Evolutionary conservation across 495 filamentous ascomycete genomes (phyloP), one percentile per base, ranked within the genome.

Genomic region (Penicillium paradoxum): DNA sequence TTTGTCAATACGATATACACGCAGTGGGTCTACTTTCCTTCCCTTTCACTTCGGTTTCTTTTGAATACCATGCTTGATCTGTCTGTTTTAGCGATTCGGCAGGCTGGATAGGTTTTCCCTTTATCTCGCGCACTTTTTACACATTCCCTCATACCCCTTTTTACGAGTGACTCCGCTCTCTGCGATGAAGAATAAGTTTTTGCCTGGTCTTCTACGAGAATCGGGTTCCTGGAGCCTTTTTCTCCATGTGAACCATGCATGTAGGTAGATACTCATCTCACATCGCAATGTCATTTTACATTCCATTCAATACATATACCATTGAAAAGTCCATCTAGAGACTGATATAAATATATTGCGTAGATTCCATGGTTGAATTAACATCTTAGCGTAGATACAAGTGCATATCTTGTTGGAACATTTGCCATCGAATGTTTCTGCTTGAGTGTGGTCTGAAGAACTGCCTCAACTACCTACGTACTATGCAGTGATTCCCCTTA

Each of bases 11-110:
- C n/a, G 10, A 43, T 43, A 17, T 27, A 0, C 39, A 43, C 18
- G 39, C 29, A 42, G 39, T 18, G 37, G 1, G 17, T 9, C 36
- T 30, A 2, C 18, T 40, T 18, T 2, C 6, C 15, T 36, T 36
- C 15, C 15, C 10, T 50, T 41, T 13, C 1, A 7, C 19, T 37
- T 33, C 17, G 9, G 5, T 2, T 5, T 9, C 25, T 32, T 15
- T 32, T 32, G 13, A 9, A 22, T 5, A 10, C 2, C 25, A 42
- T 15, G 1, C 14, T 30, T 40, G 36, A 34, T 41, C 18, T 41
- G 37, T 50, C 19, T 19, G 45, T 24, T 51, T 51, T 36, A 51
- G 49, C 38, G 49, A 17, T 21, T 29, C 30, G 49, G 30, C 39
- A 25, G 29, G 29, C 9, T 34, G 14, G 8, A 18, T 34, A 4